A percentile compares a stretch with the other conserved stretches of the same genome.
These are phyloP conservation scores for Erigeron canadensis DNA, from an alignment of 129 eudicot genomes.

Conservation along the genomic window DNA sequence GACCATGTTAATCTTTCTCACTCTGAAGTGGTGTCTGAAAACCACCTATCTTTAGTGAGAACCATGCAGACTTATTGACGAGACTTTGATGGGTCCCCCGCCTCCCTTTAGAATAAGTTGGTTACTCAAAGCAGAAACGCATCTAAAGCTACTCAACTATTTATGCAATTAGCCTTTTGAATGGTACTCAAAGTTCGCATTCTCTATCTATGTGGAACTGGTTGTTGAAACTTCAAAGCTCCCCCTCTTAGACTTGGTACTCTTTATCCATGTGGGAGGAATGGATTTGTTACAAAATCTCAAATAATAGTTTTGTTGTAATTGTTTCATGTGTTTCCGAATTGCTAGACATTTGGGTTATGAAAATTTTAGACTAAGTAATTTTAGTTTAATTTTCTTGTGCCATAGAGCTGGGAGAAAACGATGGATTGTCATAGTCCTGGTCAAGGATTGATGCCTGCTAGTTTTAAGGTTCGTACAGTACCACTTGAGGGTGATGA, in stretches of 20 bases:
- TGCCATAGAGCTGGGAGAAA: conserved; percentile 88
- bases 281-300: too few species aligned
- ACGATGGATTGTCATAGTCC: conserved; percentile 93
- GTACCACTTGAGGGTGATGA: conserved; percentile 67
- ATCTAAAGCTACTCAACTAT: neutral
- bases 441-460: conserved; percentile 94
- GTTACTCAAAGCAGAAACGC: neutral
- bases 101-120: neutral
- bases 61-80: too few species aligned
- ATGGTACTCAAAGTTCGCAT: neutral
- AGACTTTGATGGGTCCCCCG: neutral
- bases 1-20: neutral
- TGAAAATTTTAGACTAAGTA: neutral
- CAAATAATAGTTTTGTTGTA: neutral
- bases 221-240: neutral
- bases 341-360: conserved; percentile 4
- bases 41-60: neutral
- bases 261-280: too few species aligned
- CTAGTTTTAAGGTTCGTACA: conserved; percentile 85
- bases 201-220: neutral
- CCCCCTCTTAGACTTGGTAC: too few species aligned
- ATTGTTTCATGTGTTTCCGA: neutral
- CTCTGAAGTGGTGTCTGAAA: neutral
- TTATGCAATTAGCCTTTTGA: neutral
- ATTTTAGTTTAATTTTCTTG: conserved; percentile 12